Percentiles rank a stretch among this genome's conserved stretches.
Conservation (phyloP, 2,329 filamentous ascomycete species). For the Polytolypa hystricis region DNA sequence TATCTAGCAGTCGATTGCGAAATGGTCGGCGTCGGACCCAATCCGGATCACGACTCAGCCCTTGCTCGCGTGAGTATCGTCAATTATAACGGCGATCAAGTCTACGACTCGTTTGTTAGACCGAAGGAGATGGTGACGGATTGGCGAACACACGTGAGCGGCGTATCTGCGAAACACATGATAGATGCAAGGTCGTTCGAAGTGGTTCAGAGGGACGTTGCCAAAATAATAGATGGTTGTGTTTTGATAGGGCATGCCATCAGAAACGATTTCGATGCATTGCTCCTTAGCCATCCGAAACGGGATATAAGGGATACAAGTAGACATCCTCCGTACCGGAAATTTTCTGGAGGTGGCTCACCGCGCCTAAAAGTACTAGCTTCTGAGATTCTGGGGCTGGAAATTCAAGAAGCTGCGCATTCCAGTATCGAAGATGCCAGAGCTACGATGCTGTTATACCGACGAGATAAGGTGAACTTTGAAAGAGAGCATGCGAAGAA, state of each 20-base stretch:
- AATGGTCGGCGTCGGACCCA: slow-evolving; percentile 74
- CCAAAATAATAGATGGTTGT: slow-evolving; percentile 55
- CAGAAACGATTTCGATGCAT: slow-evolving; percentile 61
- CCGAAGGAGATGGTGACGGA: slow-evolving; percentile 71
- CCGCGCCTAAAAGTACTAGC: slow-evolving; percentile 47
- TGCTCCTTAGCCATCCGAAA: slow-evolving; percentile 68
- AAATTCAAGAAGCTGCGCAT: slow-evolving; percentile 51
- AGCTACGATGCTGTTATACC: slow-evolving; percentile 81
- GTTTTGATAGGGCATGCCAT: slow-evolving; percentile 78
- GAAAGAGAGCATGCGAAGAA: slow-evolving; percentile 66
- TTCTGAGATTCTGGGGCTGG: slow-evolving; percentile 45
- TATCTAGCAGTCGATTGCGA: slow-evolving; percentile 93
- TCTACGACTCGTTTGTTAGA: slow-evolving; percentile 88
- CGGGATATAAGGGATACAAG: slow-evolving; percentile 77
- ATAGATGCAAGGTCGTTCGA: slow-evolving; percentile 57
- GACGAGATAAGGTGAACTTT: slow-evolving; percentile 71
- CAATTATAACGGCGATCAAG: slow-evolving; percentile 82
- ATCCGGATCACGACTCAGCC: slow-evolving; percentile 56
- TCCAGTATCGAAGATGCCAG: slow-evolving; percentile 65
- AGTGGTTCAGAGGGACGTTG: slow-evolving; percentile 63
- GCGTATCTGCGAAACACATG: slow-evolving; percentile 66
- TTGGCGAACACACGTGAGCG: slow-evolving; percentile 80
- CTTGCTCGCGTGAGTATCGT: slow-evolving; percentile 82
- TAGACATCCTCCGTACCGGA: slow-evolving; percentile 61
- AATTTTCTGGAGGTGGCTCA: slow-evolving; percentile 39